These are phyloP conservation scores for Colletotrichum eremochloae DNA, from an alignment of 2,329 filamentous ascomycete genomes.

Conservation along the genomic window DNA sequence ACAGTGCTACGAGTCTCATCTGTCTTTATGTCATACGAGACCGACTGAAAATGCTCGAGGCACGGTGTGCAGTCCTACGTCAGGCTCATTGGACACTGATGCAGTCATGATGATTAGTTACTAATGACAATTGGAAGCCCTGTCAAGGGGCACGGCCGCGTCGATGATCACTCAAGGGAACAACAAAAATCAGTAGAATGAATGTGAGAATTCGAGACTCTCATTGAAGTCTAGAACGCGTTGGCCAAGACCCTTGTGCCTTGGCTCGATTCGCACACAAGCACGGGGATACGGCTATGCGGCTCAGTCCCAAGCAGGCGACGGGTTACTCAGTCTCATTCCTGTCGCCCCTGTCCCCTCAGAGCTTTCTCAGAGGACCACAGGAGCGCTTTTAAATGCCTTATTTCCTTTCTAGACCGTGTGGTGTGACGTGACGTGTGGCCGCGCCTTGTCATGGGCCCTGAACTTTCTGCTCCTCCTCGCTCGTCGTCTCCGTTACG, in stretches of 20 bases:
- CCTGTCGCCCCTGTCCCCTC: neutral
- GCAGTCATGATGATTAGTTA: slow-evolving; percentile 12
- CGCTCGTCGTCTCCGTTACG: neutral
- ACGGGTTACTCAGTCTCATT: neutral
- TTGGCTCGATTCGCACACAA: neutral
- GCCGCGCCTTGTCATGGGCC: neutral
- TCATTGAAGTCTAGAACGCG: neutral
- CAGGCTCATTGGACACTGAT: neutral
- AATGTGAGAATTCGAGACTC: neutral
- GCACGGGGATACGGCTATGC: neutral
- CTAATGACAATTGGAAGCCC: no score
- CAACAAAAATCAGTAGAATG: neutral
- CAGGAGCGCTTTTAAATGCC: neutral
- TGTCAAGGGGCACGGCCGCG: no score
- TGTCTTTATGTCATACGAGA: neutral
- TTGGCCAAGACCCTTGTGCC: neutral
- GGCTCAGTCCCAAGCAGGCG: neutral
- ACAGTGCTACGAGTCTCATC: no score
- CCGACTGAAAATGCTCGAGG: neutral
- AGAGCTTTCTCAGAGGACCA: neutral
- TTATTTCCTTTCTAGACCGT: neutral
- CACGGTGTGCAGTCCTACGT: neutral
- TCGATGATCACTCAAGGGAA: neutral
- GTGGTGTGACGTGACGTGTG: neutral
- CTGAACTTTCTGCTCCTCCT: neutral